These are phyloP conservation scores for Solanum hybrid DNA, from an alignment of 305 asterid species.

Conservation along the genomic window DNA sequence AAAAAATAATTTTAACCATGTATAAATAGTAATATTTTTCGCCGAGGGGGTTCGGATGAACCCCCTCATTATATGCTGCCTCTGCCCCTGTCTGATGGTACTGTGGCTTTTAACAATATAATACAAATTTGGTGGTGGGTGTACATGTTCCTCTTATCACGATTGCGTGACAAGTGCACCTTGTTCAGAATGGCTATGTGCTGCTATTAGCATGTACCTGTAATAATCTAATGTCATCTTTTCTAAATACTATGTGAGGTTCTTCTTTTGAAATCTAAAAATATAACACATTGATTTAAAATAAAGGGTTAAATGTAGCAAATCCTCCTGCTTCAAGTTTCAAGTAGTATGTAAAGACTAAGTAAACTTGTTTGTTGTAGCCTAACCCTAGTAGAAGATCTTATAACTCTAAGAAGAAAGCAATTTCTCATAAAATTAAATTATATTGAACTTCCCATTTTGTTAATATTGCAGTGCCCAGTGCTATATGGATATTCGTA, in stretches of 20 bases:
- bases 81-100: too few relatives aligned
- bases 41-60: too few relatives aligned
- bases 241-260: neutral
- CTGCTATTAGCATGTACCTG: neutral
- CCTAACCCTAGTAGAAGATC: neutral
- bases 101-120: neutral
- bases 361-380: neutral
- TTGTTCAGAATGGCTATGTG: neutral
- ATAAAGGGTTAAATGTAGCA: neutral
- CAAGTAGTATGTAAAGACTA: neutral
- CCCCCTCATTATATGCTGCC: too few relatives aligned
- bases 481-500: constrained; percentile 62
- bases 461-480: constrained; percentile 55
- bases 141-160: too few relatives aligned
- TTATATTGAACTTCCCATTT: neutral
- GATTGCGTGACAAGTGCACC: neutral
- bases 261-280: neutral
- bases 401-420: neutral
- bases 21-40: too few relatives aligned
- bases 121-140: too few relatives aligned
- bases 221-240: neutral
- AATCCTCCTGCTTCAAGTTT: neutral
- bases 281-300: neutral
- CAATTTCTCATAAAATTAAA: neutral
- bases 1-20: too few relatives aligned